phyloP scores from a whole-genome alignment of 495 filamentous ascomycete species.

The Tuber indicum region DNA sequence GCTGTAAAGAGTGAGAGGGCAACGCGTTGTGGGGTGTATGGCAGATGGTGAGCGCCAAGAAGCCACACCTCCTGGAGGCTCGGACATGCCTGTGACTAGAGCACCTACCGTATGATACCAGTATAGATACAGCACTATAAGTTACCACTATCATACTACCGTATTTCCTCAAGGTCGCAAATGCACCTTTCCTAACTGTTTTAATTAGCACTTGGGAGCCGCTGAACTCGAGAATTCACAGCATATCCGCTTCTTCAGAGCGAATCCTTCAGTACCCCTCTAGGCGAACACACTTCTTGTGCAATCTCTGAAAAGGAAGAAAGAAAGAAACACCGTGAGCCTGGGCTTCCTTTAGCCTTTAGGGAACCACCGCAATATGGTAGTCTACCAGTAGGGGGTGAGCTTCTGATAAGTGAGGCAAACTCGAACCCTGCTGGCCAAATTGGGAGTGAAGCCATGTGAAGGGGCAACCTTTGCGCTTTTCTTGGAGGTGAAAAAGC shows the following conservation, averaged over 20 bases:
- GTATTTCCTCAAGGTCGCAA: too few relatives aligned
- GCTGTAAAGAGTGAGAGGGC: background rate
- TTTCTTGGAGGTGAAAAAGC: background rate
- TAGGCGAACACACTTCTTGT: background rate
- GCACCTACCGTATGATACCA: background rate
- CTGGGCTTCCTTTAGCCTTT: background rate
- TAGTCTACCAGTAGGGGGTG: background rate
- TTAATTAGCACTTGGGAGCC: background rate
- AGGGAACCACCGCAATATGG: background rate
- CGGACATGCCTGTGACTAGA: background rate
- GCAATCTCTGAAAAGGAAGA: background rate
- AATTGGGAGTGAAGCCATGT: background rate
- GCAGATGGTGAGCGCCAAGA: background rate
- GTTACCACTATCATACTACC: too few relatives aligned
- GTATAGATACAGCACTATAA: too few relatives aligned
- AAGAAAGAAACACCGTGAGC: background rate
- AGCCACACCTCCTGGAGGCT: background rate
- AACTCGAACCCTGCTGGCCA: background rate
- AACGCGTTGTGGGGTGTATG: slow-evolving; percentile 1
- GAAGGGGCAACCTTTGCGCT: background rate
- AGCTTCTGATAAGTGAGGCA: background rate
- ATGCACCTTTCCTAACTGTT: background rate
- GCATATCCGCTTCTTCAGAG: background rate
- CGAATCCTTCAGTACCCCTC: background rate
- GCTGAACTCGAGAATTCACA: background rate